Base-by-base conservation (phyloP, 306 rosid genomes). In the Fagus sylvatica region DNA sequence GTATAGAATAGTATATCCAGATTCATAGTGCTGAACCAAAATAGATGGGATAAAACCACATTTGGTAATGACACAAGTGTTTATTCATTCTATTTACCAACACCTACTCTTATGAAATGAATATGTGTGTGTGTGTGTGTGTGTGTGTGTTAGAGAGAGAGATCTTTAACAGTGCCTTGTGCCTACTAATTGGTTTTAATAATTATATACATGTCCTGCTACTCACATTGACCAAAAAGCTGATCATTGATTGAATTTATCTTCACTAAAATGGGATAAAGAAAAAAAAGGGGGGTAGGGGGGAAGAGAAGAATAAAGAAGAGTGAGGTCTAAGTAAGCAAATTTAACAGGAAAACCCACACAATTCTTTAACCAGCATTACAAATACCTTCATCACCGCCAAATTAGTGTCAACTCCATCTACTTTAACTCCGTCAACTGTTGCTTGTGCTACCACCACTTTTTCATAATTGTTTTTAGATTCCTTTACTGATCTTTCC, bases 341-440 rank as follows among this genome's bases (percentile, higher is more conserved):
- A 37, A 66, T 19, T 8, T 28, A 7, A 39, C 69, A 39, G 71
- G 10, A 39, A 7, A 37, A 66, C 2, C 8, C 64, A 56, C 30
- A 17, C 22, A 67, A 65, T 36, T 40, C 53, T 74, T 56, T 37
- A 41, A 53, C 42, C 67, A 60, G 70, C 30, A 71, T 28, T 15
- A 69, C 11, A 59, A 48, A 37, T 93, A 96, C 99, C 99, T 91
- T 96, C 99, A 96, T 90, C 79, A 96, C 89, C 59, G 94, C 99
- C 80, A 96, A 78, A 83, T 96, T 96, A 56, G 96, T 90, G 83
- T 93, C 99, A 53, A 96, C 81, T 53, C 99, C 99, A 60, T 96
- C 98, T 51, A 93, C 99, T 90, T 96, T 96, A 75, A 91, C 98
- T 81, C 94, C 99, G 40, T 96, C 91, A 66, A 96, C 94, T 16